Evolutionary conservation across 345 rosid genomes (phyloP).

Genomic region (Lumnitzera racemosa): DNA sequence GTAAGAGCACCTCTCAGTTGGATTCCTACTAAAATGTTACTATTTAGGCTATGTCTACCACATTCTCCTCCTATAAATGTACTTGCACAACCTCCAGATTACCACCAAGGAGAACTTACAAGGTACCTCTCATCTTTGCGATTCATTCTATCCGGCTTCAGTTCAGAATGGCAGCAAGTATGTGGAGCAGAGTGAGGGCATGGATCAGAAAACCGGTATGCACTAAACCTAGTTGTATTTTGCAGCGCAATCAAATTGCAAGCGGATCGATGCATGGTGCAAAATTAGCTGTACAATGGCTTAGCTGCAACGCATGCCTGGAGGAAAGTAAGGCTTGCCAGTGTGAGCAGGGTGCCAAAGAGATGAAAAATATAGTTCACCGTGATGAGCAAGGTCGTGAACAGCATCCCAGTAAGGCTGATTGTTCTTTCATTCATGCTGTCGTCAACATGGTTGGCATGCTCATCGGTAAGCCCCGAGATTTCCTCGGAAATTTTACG

Average conservation of each 20-base stretch:
- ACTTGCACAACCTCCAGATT: too few species aligned
- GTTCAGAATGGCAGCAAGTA: constrained; percentile 1
- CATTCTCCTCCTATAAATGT: too few species aligned
- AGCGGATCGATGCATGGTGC: constrained; percentile 21
- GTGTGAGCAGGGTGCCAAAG: constrained; percentile 4
- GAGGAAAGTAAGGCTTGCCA: constrained; percentile 30
- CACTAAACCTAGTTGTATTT: constrained; percentile 8
- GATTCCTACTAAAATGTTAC: too few species aligned
- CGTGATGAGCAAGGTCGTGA: background rate
- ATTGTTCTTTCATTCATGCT: constrained; percentile 58
- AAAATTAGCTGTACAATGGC: constrained; percentile 9
- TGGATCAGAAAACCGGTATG: constrained; percentile 4
- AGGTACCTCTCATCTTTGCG: too few species aligned
- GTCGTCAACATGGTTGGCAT: constrained; percentile 81
- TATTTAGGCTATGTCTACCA: too few species aligned
- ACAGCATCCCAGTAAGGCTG: constrained; percentile 6
- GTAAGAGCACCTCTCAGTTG: too few species aligned
- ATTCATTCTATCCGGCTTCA: background rate
- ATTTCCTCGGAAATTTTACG: background rate
- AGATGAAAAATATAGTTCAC: background rate
- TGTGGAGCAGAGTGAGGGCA: constrained; percentile 9
- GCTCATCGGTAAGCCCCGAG: constrained; percentile 54
- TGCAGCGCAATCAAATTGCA: constrained; percentile 14
- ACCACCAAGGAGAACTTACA: too few species aligned
- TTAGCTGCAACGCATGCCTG: constrained; percentile 23